A percentile compares a stretch with the other conserved stretches of the same genome.
Conservation (phyloP, 805 yeast species). For the Osmozyma mogii region DNA sequence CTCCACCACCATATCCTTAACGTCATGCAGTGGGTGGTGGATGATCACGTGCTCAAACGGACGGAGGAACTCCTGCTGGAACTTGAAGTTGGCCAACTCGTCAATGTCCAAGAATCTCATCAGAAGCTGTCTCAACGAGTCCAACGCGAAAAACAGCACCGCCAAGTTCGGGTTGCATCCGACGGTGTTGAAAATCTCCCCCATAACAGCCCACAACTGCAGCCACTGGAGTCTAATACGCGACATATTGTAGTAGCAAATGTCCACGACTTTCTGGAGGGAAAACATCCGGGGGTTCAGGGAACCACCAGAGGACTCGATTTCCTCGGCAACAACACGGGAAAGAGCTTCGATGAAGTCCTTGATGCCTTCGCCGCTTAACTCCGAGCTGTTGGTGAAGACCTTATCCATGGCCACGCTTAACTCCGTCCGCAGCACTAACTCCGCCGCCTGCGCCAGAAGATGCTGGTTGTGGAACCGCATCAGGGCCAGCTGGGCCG, state of each 20-base stretch:
- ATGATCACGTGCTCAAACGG: slow-evolving; percentile 79
- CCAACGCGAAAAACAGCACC: slow-evolving; percentile 85
- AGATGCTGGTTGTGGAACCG: slow-evolving; percentile 68
- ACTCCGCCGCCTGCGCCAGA: slow-evolving; percentile 47
- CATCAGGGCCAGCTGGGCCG: slow-evolving; percentile 60
- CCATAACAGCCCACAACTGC: slow-evolving; percentile 90
- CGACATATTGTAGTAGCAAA: slow-evolving; percentile 94
- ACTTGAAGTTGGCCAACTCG: slow-evolving; percentile 90
- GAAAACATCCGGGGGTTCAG: slow-evolving; percentile 86
- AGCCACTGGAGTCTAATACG: slow-evolving; percentile 97
- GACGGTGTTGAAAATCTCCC: slow-evolving; percentile 76
- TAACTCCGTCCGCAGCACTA: slow-evolving; percentile 57
- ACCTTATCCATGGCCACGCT: slow-evolving; percentile 81
- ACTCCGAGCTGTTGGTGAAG: slow-evolving; percentile 70
- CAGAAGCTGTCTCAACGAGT: slow-evolving; percentile 86
- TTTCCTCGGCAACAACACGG: slow-evolving; percentile 83
- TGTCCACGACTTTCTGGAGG: slow-evolving; percentile 91
- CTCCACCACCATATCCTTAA: slow-evolving; percentile 83
- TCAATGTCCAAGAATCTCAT: slow-evolving; percentile 90
- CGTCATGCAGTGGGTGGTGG: slow-evolving; percentile 59
- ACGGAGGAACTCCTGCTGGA: slow-evolving; percentile 86
- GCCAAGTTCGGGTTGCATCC: slow-evolving; percentile 72
- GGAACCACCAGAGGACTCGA: slow-evolving; percentile 77
- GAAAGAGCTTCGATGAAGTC: slow-evolving; percentile 83
- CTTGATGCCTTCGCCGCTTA: slow-evolving; percentile 78